Conservation (phyloP, 1,284 basidiomycete species). For the Apiotrichum mycotoxinovorans region DNA sequence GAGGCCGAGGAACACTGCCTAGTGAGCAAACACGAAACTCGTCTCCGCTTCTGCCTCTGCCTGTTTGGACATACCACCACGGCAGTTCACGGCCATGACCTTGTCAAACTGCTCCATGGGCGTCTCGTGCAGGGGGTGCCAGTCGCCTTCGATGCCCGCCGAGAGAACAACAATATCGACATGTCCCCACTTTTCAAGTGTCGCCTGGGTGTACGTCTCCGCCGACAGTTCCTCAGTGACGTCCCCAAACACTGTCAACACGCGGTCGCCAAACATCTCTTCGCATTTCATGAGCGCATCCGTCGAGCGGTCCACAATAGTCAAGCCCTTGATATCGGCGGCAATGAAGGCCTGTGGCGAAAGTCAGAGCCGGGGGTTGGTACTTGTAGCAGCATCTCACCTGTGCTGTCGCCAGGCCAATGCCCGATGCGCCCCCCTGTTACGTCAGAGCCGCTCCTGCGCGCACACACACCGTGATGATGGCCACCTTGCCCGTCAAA, state of each 20-base stretch:
- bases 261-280: slow-evolving; percentile 2
- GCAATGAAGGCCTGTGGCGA: slow-evolving; percentile 10
- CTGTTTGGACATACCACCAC: slow-evolving; percentile 9
- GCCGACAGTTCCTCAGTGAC: slow-evolving; percentile 12
- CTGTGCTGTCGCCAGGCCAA: slow-evolving; percentile 19
- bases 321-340: slow-evolving; percentile 18
- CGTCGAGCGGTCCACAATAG: slow-evolving; percentile 18
- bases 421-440: slow-evolving; percentile 22
- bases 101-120: slow-evolving; percentile 18
- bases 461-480: slow-evolving; percentile 4
- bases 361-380: too few relatives aligned
- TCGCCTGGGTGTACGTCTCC: slow-evolving; percentile 8
- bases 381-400: too few relatives aligned
- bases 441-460: background rate
- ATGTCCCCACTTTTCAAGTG: slow-evolving; percentile 19
- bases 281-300: background rate
- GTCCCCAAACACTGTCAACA: slow-evolving; percentile 14
- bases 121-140: slow-evolving; percentile 13
- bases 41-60: too few relatives aligned
- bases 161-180: slow-evolving; percentile 19
- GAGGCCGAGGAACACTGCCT: slow-evolving; percentile 27
- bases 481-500: slow-evolving; percentile 11
- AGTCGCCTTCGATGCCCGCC: slow-evolving; percentile 20
- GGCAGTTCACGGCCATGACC: slow-evolving; percentile 19
- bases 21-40: too few relatives aligned